Base-by-base conservation (phyloP, 2,329 filamentous ascomycete genomes). In the Penicillium sclerotigenum region DNA sequence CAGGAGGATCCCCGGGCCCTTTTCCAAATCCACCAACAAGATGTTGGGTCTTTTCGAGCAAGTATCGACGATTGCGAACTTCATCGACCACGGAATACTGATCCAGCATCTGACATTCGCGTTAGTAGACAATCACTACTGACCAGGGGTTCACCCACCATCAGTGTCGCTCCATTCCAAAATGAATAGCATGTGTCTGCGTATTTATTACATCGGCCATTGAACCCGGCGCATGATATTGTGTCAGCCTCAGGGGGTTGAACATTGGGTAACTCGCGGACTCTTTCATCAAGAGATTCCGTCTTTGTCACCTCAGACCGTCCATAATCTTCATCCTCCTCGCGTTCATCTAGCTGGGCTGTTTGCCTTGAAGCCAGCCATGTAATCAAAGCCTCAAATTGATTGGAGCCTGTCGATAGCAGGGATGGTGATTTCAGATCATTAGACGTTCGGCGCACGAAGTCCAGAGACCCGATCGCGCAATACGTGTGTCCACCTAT, bases 131-230 rank as follows among this genome's bases (percentile, higher is more conserved):
- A 51, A 68, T 56, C 11, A 68, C 65, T 48, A 68, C 58, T 29
- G 66, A 16, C 47, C 20, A 49, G 20, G 56, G 16, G 10, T 24
- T 24, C 28, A 40, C 71, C 65, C 73, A 81, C 79, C 56, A 73
- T 70, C 48, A 83, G 71, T 48, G 91, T 85, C 2, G 85, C 91
- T 4, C 82, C 81, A 0, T 90, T 90, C 94, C 94, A 99, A 80
- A 93, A 99, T 22, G 86, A 88, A 73, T 99, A 99, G 75, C 94
- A 99, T 0, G 94, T 97, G 74, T 99, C 94, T 10, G 90, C 89
- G 46, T 87, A 82, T 73, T 99, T 99, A 77, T 96, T 97, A 70
- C 85, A 86, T 47, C 94, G 86, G 26, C 94, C 94, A 67, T 95
- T 96, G 75, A 95, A 91, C 10, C 92, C 94, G 1, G 90, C 82